phyloP scores from a whole-genome alignment of 371 early-diverging fungal species.

The Blakeslea trispora region DNA sequence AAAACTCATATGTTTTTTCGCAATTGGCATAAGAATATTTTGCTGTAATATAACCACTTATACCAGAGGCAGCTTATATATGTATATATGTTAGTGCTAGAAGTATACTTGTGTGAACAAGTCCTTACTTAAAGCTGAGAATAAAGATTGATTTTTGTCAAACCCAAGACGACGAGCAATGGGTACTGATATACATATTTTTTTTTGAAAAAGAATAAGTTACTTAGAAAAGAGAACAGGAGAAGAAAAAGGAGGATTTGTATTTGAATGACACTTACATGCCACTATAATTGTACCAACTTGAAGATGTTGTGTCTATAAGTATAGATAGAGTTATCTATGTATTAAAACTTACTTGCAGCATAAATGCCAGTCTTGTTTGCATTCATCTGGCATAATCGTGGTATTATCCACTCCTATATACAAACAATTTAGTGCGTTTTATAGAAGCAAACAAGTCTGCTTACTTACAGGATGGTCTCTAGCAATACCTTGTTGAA shows the following conservation, averaged over 20 bases:
- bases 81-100: no score
- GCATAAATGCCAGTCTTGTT: slow-evolving; percentile 25
- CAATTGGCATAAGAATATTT: slow-evolving; percentile 22
- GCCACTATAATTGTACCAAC: slow-evolving; percentile 13
- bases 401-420: slow-evolving; percentile 30
- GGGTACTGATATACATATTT: no score
- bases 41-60: slow-evolving; percentile 19
- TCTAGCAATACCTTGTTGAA: slow-evolving; percentile 26
- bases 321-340: no score
- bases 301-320: no score
- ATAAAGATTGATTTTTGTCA: slow-evolving; percentile 21
- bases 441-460: neutral
- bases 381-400: slow-evolving; percentile 23
- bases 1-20: slow-evolving; percentile 19
- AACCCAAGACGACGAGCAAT: slow-evolving; percentile 17
- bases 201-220: no score
- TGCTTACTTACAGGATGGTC: slow-evolving; percentile 19
- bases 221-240: no score
- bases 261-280: no score
- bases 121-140: slow-evolving; percentile 18
- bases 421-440: neutral
- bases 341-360: slow-evolving; percentile 22
- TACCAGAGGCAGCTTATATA: slow-evolving; percentile 18
- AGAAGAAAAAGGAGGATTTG: no score
- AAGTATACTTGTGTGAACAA: slow-evolving; percentile 1